phyloP scores from a whole-genome alignment of 139 green algal genomes.

The Gonium pectorale region DNA sequence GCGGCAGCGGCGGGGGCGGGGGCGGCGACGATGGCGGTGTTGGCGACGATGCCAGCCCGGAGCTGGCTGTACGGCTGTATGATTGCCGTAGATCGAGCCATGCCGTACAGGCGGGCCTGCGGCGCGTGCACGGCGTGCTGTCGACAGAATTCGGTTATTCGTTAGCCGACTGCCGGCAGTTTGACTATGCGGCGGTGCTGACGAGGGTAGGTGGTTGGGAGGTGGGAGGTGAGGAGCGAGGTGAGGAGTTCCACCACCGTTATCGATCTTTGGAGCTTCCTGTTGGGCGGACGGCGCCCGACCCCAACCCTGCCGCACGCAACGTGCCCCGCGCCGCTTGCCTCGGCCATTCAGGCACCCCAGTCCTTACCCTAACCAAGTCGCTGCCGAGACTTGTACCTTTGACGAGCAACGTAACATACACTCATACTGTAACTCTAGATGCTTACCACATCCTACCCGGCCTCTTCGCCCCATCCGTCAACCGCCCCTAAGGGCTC shows the following conservation, averaged over 20 bases:
- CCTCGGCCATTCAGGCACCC: neutral
- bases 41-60: neutral
- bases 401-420: neutral
- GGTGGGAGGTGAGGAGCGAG: neutral
- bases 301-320: too few relatives aligned
- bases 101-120: constrained; percentile 9
- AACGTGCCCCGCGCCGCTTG: neutral
- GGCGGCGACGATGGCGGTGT: neutral
- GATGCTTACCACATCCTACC: neutral
- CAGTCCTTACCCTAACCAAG: neutral
- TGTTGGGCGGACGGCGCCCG: too few relatives aligned
- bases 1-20: neutral
- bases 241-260: neutral
- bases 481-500: neutral
- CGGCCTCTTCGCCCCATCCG: neutral
- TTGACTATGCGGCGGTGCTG: constrained; percentile 35
- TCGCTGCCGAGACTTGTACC: neutral
- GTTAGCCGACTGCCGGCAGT: neutral
- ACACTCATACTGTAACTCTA: neutral
- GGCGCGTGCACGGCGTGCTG: constrained; percentile 21
- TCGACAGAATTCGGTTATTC: constrained; percentile 12
- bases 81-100: neutral
- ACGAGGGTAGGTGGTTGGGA: neutral
- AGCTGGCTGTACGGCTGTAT: constrained; percentile 23
- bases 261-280: too few relatives aligned